Evolutionary conservation across 495 filamentous ascomycete species (phyloP).

Genomic region (Hypoxylon perforatum): DNA sequence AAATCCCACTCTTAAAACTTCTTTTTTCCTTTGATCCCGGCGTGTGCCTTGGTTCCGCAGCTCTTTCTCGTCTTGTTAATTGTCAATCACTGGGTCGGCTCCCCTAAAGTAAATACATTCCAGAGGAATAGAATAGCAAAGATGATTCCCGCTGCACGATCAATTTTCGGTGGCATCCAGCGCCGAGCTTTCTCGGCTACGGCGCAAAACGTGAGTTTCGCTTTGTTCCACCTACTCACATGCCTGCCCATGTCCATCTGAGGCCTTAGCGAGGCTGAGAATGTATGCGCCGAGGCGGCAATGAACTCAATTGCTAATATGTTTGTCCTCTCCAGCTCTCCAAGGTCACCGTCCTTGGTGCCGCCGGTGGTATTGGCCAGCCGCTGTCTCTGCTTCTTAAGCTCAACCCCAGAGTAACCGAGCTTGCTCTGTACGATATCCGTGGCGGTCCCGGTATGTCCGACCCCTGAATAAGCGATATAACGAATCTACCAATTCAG

Average conservation of each 20-base stretch:
- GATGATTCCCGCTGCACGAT: slow-evolving; percentile 45
- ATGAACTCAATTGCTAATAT: slow-evolving; percentile 34
- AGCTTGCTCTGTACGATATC: slow-evolving; percentile 98
- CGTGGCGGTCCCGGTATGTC: slow-evolving; percentile 87
- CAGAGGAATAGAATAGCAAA: slow-evolving; percentile 12
- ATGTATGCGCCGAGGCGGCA: neutral
- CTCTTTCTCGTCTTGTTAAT: slow-evolving; percentile 3
- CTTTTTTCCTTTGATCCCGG: no score
- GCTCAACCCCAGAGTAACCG: slow-evolving; percentile 90
- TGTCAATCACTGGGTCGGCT: neutral
- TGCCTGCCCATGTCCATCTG: slow-evolving; percentile 25
- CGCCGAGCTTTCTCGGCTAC: slow-evolving; percentile 94
- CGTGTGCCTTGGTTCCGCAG: neutral
- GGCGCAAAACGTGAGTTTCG: slow-evolving; percentile 78
- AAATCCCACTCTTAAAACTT: no score
- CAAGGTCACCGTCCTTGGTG: slow-evolving; percentile 96
- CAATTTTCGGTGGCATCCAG: slow-evolving; percentile 66
- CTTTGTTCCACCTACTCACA: slow-evolving; percentile 21
- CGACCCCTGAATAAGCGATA: slow-evolving; percentile 15
- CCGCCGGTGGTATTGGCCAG: slow-evolving; percentile 97
- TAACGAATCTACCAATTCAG: slow-evolving; percentile 12
- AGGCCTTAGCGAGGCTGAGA: neutral
- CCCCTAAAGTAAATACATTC: slow-evolving; percentile 11
- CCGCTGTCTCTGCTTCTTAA: slow-evolving; percentile 96
- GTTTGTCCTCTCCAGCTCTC: slow-evolving; percentile 71